A percentile compares a stretch with the other conserved stretches of the same genome.
phyloP scores from a whole-genome alignment of 2,329 filamentous ascomycete species.

The Zasmidium cellare region DNA sequence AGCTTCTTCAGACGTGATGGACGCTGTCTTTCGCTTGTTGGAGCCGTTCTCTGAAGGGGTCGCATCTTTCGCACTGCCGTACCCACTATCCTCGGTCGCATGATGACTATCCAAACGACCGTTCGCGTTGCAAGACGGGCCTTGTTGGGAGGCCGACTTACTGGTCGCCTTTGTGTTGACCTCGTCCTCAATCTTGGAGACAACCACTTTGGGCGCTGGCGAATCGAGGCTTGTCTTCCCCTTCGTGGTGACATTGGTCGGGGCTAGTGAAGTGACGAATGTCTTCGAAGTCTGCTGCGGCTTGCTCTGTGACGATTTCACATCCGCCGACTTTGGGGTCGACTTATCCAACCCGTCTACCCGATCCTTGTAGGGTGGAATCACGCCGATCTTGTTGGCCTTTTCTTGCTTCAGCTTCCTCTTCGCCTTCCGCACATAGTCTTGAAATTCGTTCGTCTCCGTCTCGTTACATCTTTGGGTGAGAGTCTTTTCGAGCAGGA shows the following conservation, averaged over 20 bases:
- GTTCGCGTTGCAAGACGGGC: neutral
- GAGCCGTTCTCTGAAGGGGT: neutral
- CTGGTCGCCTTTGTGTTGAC: neutral
- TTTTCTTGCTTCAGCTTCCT: conserved; percentile 29
- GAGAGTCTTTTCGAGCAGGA: conserved; percentile 43
- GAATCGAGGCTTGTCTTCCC: neutral
- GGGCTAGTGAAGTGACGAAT: neutral
- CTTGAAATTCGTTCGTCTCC: conserved; percentile 41
- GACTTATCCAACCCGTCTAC: neutral
- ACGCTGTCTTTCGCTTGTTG: conserved; percentile 4
- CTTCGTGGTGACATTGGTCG: neutral
- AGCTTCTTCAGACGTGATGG: conserved; percentile 1
- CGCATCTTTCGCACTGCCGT: neutral
- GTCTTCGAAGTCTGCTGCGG: neutral
- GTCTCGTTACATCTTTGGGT: conserved; percentile 38
- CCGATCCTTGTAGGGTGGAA: no score
- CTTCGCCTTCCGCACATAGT: conserved; percentile 41
- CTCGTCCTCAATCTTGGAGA: neutral
- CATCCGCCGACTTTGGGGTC: neutral
- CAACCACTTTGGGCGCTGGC: neutral
- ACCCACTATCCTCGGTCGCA: neutral
- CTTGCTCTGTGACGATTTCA: no score
- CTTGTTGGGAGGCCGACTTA: no score
- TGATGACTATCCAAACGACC: neutral
- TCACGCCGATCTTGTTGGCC: neutral